A percentile compares a stretch with the other conserved stretches of the same genome.
Evolutionary conservation across 2,329 filamentous ascomycete species (phyloP).

Genomic region (Pyrenophora tritici-repentis): DNA sequence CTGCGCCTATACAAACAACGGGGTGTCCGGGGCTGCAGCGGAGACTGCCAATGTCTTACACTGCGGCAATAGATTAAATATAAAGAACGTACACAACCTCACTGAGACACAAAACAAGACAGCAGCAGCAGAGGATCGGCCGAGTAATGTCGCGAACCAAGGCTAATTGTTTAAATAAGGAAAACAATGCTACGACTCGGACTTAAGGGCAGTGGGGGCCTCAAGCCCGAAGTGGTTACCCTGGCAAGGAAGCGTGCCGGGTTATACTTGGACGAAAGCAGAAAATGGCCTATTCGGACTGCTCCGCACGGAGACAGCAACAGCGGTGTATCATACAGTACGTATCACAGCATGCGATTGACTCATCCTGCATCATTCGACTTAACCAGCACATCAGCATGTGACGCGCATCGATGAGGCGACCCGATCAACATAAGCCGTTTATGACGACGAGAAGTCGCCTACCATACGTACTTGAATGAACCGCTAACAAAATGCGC

Average conservation of each 20-base stretch:
- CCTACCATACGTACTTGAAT: neutral
- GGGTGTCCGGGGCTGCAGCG: neutral
- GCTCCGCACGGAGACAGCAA: constrained; percentile 16
- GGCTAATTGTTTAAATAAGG: constrained; percentile 14
- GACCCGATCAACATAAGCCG: constrained; percentile 1
- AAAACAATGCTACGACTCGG: constrained; percentile 13
- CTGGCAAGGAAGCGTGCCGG: no score
- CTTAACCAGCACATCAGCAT: no score
- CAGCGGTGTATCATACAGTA: neutral
- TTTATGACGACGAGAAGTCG: neutral
- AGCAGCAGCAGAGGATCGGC: constrained; percentile 1
- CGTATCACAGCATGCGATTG: neutral
- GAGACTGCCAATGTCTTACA: constrained; percentile 9
- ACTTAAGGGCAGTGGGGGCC: constrained; percentile 19
- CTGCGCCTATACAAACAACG: constrained; percentile 5
- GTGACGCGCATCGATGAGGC: neutral
- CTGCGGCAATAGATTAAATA: constrained; percentile 12
- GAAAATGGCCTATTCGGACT: constrained; percentile 13
- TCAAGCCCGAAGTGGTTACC: constrained; percentile 4
- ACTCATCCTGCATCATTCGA: neutral
- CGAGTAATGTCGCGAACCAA: constrained; percentile 2
- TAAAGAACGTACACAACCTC: constrained; percentile 19
- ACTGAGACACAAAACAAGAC: constrained; percentile 7
- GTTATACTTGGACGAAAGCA: no score
- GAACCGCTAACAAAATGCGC: no score